A percentile compares a stretch with the other conserved stretches of the same genome.
phyloP scores from a whole-genome alignment of 371 early-diverging fungal genomes.

The Basidiobolus meristosporus region DNA sequence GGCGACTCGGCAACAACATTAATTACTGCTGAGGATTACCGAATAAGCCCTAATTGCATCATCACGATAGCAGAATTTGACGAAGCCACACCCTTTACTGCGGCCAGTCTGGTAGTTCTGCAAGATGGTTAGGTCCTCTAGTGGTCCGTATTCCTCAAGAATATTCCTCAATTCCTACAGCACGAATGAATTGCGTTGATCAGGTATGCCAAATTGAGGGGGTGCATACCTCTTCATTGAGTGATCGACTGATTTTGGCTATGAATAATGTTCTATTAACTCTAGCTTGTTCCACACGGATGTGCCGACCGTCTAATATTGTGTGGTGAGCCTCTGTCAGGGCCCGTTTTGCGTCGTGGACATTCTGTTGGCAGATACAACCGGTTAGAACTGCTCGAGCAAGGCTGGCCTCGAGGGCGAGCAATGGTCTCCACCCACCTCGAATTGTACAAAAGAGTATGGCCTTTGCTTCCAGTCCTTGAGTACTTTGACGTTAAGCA shows the following conservation, averaged over 20 bases:
- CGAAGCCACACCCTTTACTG: slow-evolving; percentile 34
- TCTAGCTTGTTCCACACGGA: slow-evolving; percentile 67
- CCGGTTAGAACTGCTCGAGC: background rate
- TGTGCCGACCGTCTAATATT: slow-evolving; percentile 40
- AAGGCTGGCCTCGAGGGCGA: no score
- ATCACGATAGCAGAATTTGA: slow-evolving; percentile 54
- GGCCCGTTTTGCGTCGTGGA: slow-evolving; percentile 35
- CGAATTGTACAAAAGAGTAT: slow-evolving; percentile 72
- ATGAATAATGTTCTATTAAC: slow-evolving; percentile 68
- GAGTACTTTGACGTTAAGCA: slow-evolving; percentile 56
- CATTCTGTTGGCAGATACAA: slow-evolving; percentile 7
- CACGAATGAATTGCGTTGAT: background rate
- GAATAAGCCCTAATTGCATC: slow-evolving; percentile 61
- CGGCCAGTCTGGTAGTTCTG: slow-evolving; percentile 16
- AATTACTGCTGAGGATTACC: slow-evolving; percentile 13
- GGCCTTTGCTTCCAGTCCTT: slow-evolving; percentile 64
- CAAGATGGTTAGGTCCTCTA: slow-evolving; percentile 47
- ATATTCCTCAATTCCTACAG: slow-evolving; percentile 12
- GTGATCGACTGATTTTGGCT: slow-evolving; percentile 16
- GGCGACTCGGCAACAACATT: background rate
- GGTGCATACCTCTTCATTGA: slow-evolving; percentile 16
- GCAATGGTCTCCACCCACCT: no score
- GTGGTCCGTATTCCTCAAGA: slow-evolving; percentile 29
- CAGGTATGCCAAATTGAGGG: background rate
- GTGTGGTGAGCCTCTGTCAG: slow-evolving; percentile 47